Evolutionary conservation across 495 filamentous ascomycete species (phyloP).

Genomic region (Lasiosphaeris hirsuta): DNA sequence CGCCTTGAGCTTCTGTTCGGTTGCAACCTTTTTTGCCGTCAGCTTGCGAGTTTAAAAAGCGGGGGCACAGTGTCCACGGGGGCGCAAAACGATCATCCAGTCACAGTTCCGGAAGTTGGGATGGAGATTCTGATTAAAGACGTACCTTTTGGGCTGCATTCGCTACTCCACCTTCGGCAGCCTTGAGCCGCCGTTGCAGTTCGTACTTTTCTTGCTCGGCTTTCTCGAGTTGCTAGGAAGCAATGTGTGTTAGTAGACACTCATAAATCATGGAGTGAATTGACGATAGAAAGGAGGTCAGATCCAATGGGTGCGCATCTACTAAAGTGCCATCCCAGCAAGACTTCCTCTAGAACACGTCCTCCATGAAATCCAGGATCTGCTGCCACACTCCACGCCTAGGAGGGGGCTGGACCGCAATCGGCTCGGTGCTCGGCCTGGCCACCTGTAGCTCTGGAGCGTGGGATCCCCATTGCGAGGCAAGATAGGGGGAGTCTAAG

Average conservation of each 20-base stretch:
- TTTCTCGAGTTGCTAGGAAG: slow-evolving; percentile 46
- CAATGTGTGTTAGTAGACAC: slow-evolving; percentile 1
- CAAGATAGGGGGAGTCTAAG: slow-evolving; percentile 14
- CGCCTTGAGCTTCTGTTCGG: slow-evolving; percentile 63
- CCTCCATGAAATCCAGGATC: too few species aligned
- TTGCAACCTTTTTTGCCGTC: slow-evolving; percentile 42
- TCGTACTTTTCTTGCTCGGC: slow-evolving; percentile 48
- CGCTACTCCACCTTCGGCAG: slow-evolving; percentile 40
- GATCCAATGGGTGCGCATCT: background rate
- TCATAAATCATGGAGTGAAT: too few species aligned
- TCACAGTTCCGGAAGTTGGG: background rate
- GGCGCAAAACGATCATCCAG: background rate
- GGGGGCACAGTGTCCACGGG: background rate
- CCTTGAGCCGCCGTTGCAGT: slow-evolving; percentile 44
- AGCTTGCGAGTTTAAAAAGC: background rate
- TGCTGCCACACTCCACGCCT: background rate
- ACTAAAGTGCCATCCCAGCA: too few species aligned
- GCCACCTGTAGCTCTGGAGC: background rate
- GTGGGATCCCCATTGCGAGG: background rate
- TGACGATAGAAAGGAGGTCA: too few species aligned
- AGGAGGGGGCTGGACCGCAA: background rate
- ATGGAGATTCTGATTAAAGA: slow-evolving; percentile 11
- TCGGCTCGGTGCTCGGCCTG: too few species aligned
- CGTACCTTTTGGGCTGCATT: slow-evolving; percentile 49
- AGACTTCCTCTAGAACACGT: too few species aligned